These are phyloP conservation scores for Wickerhamiella infanticola DNA, from an alignment of 1,139 yeast genomes.

Conservation along the genomic window DNA sequence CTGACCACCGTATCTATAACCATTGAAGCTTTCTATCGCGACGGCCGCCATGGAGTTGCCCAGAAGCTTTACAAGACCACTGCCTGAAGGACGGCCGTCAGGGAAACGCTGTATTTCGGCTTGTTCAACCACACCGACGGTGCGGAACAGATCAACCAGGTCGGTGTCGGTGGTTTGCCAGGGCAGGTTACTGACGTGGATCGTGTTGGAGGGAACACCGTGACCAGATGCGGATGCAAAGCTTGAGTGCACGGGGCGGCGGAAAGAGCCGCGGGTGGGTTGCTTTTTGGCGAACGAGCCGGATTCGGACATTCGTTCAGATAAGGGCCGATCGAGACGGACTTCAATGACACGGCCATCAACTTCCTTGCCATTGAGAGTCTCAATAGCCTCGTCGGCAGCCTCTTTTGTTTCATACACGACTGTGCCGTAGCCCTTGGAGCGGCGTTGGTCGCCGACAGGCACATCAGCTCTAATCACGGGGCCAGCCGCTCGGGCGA, in stretches of 20 bases:
- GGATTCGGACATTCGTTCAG: conserved; percentile 9
- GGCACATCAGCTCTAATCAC: conserved; percentile 45
- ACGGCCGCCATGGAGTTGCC: conserved; percentile 52
- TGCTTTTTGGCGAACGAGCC: conserved; percentile 1
- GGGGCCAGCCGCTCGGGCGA: conserved; percentile 29
- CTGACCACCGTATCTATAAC: conserved; percentile 76
- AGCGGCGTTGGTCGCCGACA: conserved; percentile 24
- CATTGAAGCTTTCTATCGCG: conserved; percentile 60
- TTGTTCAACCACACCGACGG: conserved; percentile 57
- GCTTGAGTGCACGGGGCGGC: conserved; percentile 22
- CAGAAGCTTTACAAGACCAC: conserved; percentile 71
- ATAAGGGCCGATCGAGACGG: conserved; percentile 30
- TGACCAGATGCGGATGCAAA: conserved; percentile 32
- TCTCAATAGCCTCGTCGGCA: conserved; percentile 36
- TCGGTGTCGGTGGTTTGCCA: conserved; percentile 79
- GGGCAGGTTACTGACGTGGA: conserved; percentile 69
- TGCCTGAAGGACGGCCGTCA: conserved; percentile 61
- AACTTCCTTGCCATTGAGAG: conserved; percentile 36
- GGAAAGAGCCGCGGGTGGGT: conserved; percentile 36
- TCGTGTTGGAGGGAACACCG: conserved; percentile 50
- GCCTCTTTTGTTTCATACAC: conserved; percentile 34
- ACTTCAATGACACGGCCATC: conserved; percentile 48
- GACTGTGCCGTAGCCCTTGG: conserved; percentile 55
- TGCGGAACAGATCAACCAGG: conserved; percentile 70
- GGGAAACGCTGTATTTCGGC: conserved; percentile 65